Base-by-base conservation (phyloP, 257 asterid species). In the Scutellaria minor region DNA sequence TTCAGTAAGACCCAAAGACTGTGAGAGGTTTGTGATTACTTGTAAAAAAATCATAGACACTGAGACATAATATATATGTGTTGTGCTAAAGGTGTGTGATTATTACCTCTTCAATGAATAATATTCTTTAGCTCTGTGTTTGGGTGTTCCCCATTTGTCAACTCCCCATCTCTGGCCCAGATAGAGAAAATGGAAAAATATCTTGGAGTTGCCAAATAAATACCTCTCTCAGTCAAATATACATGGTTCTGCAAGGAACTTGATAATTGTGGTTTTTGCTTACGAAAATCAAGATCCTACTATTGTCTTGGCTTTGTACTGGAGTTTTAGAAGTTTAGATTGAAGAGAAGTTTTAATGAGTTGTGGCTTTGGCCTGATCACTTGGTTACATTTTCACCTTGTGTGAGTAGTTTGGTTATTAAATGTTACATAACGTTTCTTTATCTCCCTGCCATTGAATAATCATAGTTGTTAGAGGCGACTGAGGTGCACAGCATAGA, bases 91-190 rank as follows among this genome's bases (percentile, higher is more conserved):
- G 42, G 65, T 39, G 35, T 73, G 64, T 52, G 39, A 9, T 51
- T 44, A 7, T 45, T 52, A 66, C 62, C 62, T 44, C 18, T 72
- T 47, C 6, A 61, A 27, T 64, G 64, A 27, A 6, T 55, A 50
- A 51, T 68, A 64, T 13, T 66, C 56, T 7, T 27, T 66, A 66
- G 44, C 61, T 64, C 6, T 10, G 51, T 47, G 37, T 27, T 40
- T 60, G 57, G 57, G 12, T 77, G 77, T 10, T 61, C 75, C 22
- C 45, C 40, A 9, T 59, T 35, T 64, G 58, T 56, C 24, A 63
- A 46, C 50, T 27, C 62, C 62, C 48, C 15, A 46, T 46, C 27
- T 24, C 27, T 24, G 5, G 37, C 37, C 37, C 20, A 0, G 1
- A 6, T 27, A 9, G 27, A 44, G 18, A 15, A 50, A 13, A 58